These are phyloP conservation scores for Phytopythium delawarense DNA, from an alignment of 352 stramenopile species.

Conservation along the genomic window DNA sequence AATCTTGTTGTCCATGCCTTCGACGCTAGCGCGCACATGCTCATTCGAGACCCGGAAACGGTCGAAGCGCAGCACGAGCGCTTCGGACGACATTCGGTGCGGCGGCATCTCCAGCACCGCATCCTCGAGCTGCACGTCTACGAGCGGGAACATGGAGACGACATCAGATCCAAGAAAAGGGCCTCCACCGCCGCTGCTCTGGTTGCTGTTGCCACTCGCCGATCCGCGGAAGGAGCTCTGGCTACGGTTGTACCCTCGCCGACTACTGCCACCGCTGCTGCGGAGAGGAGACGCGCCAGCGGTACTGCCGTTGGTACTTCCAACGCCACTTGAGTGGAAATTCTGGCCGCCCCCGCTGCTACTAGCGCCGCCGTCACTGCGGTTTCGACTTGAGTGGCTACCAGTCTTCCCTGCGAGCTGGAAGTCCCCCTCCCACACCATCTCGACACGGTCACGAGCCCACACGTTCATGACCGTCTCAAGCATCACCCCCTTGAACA, in stretches of 20 bases:
- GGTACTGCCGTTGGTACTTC: not conserved
- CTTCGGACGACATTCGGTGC: slow-evolving; percentile 73
- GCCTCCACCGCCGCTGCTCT: not conserved
- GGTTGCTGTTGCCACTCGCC: not conserved
- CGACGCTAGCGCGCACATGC: slow-evolving; percentile 50
- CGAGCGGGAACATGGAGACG: slow-evolving; percentile 77
- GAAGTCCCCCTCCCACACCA: slow-evolving; percentile 75
- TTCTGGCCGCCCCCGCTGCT: not conserved
- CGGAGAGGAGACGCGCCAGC: slow-evolving; percentile 1
- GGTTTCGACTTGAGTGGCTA: slow-evolving; percentile 2
- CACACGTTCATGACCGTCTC: slow-evolving; percentile 55
- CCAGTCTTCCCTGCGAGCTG: slow-evolving; percentile 33
- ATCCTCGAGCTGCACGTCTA: slow-evolving; percentile 69
- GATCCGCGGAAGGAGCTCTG: not conserved
- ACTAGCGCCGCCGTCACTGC: slow-evolving; percentile 3
- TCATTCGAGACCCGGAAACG: slow-evolving; percentile 65
- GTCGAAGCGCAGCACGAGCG: slow-evolving; percentile 67
- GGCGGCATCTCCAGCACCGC: slow-evolving; percentile 72
- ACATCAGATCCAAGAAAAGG: slow-evolving; percentile 58
- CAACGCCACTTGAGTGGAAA: not conserved
- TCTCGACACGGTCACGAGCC: slow-evolving; percentile 55
- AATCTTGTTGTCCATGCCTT: slow-evolving; percentile 67
- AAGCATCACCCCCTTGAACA: slow-evolving; percentile 58
- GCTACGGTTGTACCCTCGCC: not conserved
- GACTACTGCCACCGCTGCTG: slow-evolving; percentile 2